These are phyloP conservation scores for Haplosporangium gracile DNA, from an alignment of 192 early-diverging fungal genomes.

Conservation along the genomic window DNA sequence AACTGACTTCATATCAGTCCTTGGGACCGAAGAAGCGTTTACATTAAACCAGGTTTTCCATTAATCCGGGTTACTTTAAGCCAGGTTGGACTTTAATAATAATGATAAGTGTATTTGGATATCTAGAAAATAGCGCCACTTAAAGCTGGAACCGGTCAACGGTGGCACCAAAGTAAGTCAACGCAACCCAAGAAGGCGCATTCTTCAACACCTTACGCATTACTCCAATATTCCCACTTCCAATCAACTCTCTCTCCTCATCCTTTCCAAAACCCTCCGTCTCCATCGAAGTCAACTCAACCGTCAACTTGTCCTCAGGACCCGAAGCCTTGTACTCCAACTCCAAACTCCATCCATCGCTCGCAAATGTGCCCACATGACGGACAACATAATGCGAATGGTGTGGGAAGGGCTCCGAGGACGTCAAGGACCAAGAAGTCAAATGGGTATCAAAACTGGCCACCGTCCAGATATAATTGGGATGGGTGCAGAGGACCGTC, in stretches of 20 bases:
- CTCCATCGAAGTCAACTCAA: conserved; percentile 67
- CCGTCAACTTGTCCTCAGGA: conserved; percentile 59
- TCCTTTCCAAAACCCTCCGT: conserved; percentile 61
- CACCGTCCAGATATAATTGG: conserved; percentile 74
- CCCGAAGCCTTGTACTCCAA: conserved; percentile 55
- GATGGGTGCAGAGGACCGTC: conserved; percentile 58
- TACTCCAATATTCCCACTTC: conserved; percentile 57
- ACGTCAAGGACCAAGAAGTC: conserved; percentile 67
- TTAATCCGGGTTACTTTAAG: too few relatives aligned
- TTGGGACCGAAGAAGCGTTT: too few relatives aligned
- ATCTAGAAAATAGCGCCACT: neutral
- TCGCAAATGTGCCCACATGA: conserved; percentile 64
- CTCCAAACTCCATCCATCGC: conserved; percentile 62
- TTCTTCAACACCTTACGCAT: conserved; percentile 46
- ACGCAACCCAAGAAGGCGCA: conserved; percentile 38
- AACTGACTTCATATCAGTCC: too few relatives aligned
- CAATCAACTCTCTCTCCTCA: conserved; percentile 60
- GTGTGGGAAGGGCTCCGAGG: conserved; percentile 54
- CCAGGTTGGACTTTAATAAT: too few relatives aligned
- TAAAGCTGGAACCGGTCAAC: conserved; percentile 45
- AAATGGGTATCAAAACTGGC: conserved; percentile 75
- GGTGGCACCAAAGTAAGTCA: conserved; percentile 50
- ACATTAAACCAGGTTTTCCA: too few relatives aligned
- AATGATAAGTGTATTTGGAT: neutral
- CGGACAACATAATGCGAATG: conserved; percentile 63